phyloP scores from a whole-genome alignment of 176 grass and related monocot species.

The Tillandsia leiboldiana region DNA sequence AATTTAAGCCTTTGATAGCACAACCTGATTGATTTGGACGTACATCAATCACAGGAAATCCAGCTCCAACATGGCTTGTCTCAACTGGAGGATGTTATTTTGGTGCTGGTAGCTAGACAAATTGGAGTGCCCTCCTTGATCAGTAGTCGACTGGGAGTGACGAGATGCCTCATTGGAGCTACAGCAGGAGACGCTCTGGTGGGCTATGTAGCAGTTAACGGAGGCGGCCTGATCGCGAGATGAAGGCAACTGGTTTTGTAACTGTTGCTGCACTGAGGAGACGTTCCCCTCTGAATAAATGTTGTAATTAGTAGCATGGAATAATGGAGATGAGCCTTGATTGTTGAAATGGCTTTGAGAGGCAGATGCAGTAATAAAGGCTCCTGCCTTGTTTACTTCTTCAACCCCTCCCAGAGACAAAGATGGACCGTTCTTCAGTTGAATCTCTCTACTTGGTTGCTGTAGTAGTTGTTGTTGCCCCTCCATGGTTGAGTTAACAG shows the following conservation, averaged over 20 bases:
- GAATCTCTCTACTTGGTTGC: not conserved
- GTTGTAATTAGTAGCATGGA: not conserved
- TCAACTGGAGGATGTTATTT: conserved; percentile 52
- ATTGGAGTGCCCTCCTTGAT: conserved; percentile 30
- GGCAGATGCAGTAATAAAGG: not conserved
- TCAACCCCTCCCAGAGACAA: conserved; percentile 5
- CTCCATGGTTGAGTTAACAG: too few species aligned
- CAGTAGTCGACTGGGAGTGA: conserved; percentile 42
- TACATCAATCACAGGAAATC: conserved; percentile 28
- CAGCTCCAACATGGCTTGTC: conserved; percentile 60
- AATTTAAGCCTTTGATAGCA: too few species aligned
- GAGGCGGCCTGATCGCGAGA: too few species aligned
- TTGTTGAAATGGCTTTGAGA: not conserved
- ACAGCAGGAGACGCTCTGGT: too few species aligned
- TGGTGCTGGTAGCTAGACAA: conserved; percentile 40
- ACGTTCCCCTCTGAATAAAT: too few species aligned
- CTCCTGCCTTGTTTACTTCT: not conserved
- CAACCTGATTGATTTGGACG: too few species aligned
- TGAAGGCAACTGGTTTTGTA: too few species aligned
- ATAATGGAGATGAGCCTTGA: not conserved
- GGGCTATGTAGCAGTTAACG: too few species aligned
- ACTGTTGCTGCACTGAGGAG: too few species aligned
- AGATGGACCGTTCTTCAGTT: not conserved
- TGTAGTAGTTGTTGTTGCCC: not conserved
- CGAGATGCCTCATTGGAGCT: conserved; percentile 15